These are phyloP conservation scores for Adansonia madagascariensis DNA, from an alignment of 441 rosid species.

Conservation along the genomic window DNA sequence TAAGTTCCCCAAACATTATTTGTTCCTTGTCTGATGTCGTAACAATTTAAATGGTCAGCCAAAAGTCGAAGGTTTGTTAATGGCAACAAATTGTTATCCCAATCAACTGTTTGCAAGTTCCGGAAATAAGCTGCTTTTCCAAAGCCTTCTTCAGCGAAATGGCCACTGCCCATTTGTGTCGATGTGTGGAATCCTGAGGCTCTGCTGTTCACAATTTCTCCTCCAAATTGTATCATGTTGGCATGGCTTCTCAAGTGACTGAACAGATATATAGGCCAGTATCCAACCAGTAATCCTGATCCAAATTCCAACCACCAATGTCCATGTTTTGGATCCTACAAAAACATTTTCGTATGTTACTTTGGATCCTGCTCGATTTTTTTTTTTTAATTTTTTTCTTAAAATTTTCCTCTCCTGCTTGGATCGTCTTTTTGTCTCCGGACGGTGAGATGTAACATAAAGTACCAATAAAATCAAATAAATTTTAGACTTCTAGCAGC, in stretches of 20 bases:
- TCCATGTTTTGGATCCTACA: conserved; percentile 96
- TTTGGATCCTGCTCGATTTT: no score
- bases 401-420: no score
- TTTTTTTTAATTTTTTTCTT: no score
- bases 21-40: not conserved
- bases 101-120: not conserved
- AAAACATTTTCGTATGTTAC: not conserved
- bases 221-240: conserved; percentile 39
- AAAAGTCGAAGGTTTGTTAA: not conserved
- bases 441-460: not conserved
- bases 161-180: not conserved
- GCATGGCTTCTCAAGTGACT: conserved; percentile 81
- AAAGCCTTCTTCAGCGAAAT: not conserved
- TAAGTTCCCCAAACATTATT: not conserved
- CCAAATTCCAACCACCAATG: conserved; percentile 99
- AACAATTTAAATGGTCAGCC: not conserved
- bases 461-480: not conserved
- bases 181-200: not conserved
- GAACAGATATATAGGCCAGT: conserved; percentile 86
- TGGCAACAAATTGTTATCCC: not conserved
- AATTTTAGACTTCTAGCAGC: not conserved
- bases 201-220: conserved; percentile 55
- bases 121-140: conserved; percentile 8
- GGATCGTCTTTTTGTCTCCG: not conserved
- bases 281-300: conserved; percentile 81